phyloP scores from a whole-genome alignment of 345 rosid species.

The Eucalyptus tenuipes region DNA sequence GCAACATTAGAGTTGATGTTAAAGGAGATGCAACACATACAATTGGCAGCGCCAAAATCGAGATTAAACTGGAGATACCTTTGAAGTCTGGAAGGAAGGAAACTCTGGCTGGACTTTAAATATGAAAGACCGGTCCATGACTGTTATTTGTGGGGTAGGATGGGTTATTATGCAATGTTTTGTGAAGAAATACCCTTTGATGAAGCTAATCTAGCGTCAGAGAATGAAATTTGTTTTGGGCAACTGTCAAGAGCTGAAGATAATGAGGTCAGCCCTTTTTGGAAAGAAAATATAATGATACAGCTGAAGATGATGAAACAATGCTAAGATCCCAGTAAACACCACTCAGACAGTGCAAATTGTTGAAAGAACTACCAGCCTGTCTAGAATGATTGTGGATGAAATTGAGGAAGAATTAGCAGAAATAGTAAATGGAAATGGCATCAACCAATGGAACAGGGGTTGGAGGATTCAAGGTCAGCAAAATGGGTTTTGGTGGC shows the following conservation, averaged over 20 bases:
- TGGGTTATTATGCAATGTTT: background rate
- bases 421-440: background rate
- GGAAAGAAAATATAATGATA: background rate
- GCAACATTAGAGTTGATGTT: background rate
- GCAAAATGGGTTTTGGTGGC: background rate
- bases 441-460: accelerated
- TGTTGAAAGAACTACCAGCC: background rate
- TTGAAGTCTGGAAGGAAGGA: background rate
- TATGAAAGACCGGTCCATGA: background rate
- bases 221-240: background rate
- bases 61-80: background rate
- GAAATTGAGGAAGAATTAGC: background rate
- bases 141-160: background rate
- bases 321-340: background rate
- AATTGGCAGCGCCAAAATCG: background rate
- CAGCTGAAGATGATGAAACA: background rate
- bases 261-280: background rate
- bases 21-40: background rate
- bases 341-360: background rate
- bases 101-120: background rate
- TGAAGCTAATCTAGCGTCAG: background rate
- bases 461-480: background rate
- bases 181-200: background rate
- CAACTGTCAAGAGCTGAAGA: background rate
- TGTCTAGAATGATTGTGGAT: background rate